Conservation (phyloP, 768 basidiomycete species). For the Pisolithus microcarpus region DNA sequence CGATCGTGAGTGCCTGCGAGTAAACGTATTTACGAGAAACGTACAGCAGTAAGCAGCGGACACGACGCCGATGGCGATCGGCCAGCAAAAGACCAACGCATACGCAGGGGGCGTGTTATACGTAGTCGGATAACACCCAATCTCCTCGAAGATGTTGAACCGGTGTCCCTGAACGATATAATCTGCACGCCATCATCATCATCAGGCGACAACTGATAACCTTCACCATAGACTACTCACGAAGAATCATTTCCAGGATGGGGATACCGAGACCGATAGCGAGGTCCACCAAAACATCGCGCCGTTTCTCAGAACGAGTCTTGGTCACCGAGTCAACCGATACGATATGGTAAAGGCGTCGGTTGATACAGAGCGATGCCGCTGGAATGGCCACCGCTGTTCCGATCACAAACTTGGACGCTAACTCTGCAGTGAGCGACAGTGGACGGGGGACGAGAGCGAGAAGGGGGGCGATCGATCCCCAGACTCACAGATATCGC, state of each 20-base stretch:
- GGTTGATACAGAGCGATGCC: slow-evolving; percentile 31
- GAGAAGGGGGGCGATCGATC: too few relatives aligned
- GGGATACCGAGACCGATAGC: slow-evolving; percentile 43
- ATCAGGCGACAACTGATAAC: too few relatives aligned
- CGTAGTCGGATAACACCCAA: slow-evolving; percentile 39
- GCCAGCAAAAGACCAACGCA: slow-evolving; percentile 31
- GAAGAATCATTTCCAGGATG: slow-evolving; percentile 37
- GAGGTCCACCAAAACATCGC: slow-evolving; percentile 36
- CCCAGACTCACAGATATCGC: slow-evolving; percentile 49
- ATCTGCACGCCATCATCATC: slow-evolving; percentile 25
- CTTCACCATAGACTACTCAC: slow-evolving; percentile 25
- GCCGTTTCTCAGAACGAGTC: slow-evolving; percentile 38
- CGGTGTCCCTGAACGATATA: slow-evolving; percentile 46
- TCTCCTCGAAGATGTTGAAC: slow-evolving; percentile 41
- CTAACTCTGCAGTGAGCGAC: slow-evolving; percentile 10
- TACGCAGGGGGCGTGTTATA: slow-evolving; percentile 32
- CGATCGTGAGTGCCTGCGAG: slow-evolving; percentile 1
- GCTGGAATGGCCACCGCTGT: slow-evolving; percentile 14
- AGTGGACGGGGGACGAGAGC: neutral
- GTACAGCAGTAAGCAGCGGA: slow-evolving; percentile 36
- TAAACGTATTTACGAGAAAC: slow-evolving; percentile 8
- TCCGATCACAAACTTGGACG: slow-evolving; percentile 10
- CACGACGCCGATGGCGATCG: slow-evolving; percentile 33
- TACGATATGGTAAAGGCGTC: slow-evolving; percentile 26
- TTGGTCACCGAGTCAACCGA: slow-evolving; percentile 43